Evolutionary conservation across 1,139 yeast species (phyloP).

Genomic region (Barnettozyma hawaiiensis): DNA sequence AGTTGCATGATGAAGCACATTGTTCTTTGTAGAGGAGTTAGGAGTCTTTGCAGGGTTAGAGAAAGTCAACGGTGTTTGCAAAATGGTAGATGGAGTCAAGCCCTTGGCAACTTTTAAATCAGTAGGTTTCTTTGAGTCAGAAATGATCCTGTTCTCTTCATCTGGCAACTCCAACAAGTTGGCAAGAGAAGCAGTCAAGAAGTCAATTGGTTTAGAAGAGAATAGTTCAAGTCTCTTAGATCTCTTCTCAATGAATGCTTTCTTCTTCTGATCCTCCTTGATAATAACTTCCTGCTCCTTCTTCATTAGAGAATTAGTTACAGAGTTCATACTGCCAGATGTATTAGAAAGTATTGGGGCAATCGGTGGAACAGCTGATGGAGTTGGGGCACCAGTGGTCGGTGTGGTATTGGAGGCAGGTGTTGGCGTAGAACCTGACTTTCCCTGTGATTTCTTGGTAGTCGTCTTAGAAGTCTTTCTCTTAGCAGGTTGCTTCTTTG

Average conservation of each 20-base stretch:
- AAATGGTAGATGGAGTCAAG: slow-evolving; percentile 25
- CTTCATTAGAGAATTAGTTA: slow-evolving; percentile 16
- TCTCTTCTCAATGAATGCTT: slow-evolving; percentile 17
- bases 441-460: slow-evolving; percentile 13
- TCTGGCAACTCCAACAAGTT: slow-evolving; percentile 23
- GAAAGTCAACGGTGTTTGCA: slow-evolving; percentile 26
- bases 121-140: slow-evolving; percentile 12
- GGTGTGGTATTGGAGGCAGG: slow-evolving; percentile 8
- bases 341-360: slow-evolving; percentile 5
- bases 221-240: slow-evolving; percentile 21
- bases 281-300: slow-evolving; percentile 22
- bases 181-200: slow-evolving; percentile 24
- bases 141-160: slow-evolving; percentile 22
- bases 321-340: background rate
- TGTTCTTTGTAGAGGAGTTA: slow-evolving; percentile 17
- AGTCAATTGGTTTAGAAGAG: slow-evolving; percentile 18
- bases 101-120: slow-evolving; percentile 21
- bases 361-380: slow-evolving; percentile 18
- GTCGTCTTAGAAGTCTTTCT: slow-evolving; percentile 17
- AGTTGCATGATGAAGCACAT: background rate
- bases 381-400: slow-evolving; percentile 13
- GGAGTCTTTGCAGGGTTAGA: slow-evolving; percentile 24
- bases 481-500: slow-evolving; percentile 21
- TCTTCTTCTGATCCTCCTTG: slow-evolving; percentile 17
- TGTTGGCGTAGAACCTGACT: slow-evolving; percentile 15